Evolutionary conservation across 2,329 filamentous ascomycete species (phyloP).

Genomic region (Pseudogymnoascus sp.): DNA sequence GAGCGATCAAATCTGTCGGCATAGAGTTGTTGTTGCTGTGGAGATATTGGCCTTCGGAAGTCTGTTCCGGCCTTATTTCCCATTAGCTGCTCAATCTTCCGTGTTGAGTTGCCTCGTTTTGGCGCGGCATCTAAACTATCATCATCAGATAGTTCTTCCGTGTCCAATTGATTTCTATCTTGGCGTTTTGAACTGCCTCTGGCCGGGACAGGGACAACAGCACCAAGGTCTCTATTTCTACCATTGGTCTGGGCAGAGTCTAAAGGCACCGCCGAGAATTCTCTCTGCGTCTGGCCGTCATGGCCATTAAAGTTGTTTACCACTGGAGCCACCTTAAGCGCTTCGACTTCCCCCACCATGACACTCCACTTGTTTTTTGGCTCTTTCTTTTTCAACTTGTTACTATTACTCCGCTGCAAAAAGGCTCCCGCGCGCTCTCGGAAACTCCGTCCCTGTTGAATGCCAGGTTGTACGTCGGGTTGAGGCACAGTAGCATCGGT

Average conservation of each 20-base stretch:
- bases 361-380: neutral
- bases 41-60: neutral
- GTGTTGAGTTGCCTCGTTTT: constrained; percentile 20
- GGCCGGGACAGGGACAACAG: neutral
- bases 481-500: neutral
- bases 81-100: constrained; percentile 25
- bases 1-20: neutral
- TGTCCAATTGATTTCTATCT: neutral
- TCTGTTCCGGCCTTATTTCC: constrained; percentile 7
- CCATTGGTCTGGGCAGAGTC: neutral
- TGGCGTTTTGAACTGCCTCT: neutral
- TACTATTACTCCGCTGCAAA: constrained; percentile 42
- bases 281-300: neutral
- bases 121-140: constrained; percentile 17
- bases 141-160: neutral
- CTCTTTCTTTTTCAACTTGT: constrained; percentile 47
- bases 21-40: neutral
- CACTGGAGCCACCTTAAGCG: neutral
- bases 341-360: neutral
- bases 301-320: neutral
- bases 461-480: neutral
- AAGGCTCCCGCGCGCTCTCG: constrained; percentile 43
- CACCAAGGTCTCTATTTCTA: neutral
- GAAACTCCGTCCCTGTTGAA: constrained; percentile 49
- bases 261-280: neutral